Evolutionary conservation across 192 early-diverging fungal genomes (phyloP).

Genomic region (Linnemannia elongata): DNA sequence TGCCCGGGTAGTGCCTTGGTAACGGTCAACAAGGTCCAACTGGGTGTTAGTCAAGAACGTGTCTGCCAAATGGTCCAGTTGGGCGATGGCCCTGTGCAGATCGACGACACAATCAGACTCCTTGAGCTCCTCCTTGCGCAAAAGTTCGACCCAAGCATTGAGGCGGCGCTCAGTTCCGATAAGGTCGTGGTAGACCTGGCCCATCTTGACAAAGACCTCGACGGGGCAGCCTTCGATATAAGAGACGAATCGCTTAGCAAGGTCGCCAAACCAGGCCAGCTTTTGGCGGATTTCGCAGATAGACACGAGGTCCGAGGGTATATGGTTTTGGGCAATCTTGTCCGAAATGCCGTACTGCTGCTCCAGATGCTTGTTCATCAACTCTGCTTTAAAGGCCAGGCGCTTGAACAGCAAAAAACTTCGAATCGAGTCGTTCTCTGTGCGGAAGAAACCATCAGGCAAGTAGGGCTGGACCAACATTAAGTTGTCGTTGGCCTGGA

Average conservation of each 20-base stretch:
- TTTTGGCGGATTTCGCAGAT: conserved; percentile 75
- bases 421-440: conserved; percentile 83
- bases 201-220: conserved; percentile 79
- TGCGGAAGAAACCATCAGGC: conserved; percentile 86
- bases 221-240: conserved; percentile 77
- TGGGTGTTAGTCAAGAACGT: conserved; percentile 66
- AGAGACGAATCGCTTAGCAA: conserved; percentile 75
- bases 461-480: conserved; percentile 79
- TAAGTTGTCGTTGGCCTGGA: conserved; percentile 84
- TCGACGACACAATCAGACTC: conserved; percentile 77
- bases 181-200: conserved; percentile 82
- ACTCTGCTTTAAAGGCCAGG: conserved; percentile 84
- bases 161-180: conserved; percentile 84
- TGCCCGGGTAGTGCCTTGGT: conserved; percentile 61
- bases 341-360: conserved; percentile 68
- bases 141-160: conserved; percentile 77
- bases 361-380: conserved; percentile 82
- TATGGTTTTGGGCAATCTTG: conserved; percentile 64
- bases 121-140: conserved; percentile 85
- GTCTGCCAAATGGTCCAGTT: conserved; percentile 77
- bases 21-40: conserved; percentile 65
- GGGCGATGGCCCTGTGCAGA: conserved; percentile 75
- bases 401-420: conserved; percentile 85
- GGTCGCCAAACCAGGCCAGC: conserved; percentile 75
- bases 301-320: conserved; percentile 67